A percentile compares a stretch with the other conserved stretches of the same genome.
These are phyloP conservation scores for Saccharomyces eubayanus DNA, from an alignment of 805 yeast genomes.

Conservation along the genomic window DNA sequence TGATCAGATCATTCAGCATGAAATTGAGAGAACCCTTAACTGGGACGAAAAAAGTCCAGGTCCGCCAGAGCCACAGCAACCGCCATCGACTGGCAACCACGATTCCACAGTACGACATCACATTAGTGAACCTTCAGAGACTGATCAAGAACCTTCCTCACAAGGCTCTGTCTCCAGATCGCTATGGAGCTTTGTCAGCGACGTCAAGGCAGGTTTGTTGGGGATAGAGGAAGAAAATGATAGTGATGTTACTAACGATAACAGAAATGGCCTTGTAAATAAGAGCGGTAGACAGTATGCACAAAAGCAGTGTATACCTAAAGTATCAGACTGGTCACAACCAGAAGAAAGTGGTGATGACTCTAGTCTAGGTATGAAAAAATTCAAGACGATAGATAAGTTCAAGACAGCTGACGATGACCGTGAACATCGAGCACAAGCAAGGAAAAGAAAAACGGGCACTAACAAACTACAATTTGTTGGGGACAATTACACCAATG, in stretches of 20 bases:
- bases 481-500: not conserved
- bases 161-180: slow-evolving; percentile 34
- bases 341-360: not conserved
- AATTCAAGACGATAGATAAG: slow-evolving; percentile 2
- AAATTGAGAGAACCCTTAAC: slow-evolving; percentile 47
- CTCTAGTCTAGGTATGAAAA: slow-evolving; percentile 1
- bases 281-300: not conserved
- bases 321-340: not conserved
- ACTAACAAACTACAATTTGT: not conserved
- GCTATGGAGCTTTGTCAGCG: slow-evolving; percentile 45
- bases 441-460: not conserved
- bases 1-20: slow-evolving; percentile 58
- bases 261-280: not conserved
- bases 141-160: slow-evolving; percentile 10
- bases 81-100: not conserved
- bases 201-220: slow-evolving; percentile 37
- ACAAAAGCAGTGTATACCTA: not conserved
- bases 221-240: slow-evolving; percentile 30
- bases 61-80: slow-evolving; percentile 1
- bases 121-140: not conserved
- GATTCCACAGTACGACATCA: not conserved
- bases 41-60: slow-evolving; percentile 24
- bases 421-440: not conserved
- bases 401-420: not conserved
- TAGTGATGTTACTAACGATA: not conserved